Percentiles rank a stretch among this genome's conserved stretches.
Evolutionary conservation across 441 rosid species (phyloP).

Genomic region (Viola pubescens): DNA sequence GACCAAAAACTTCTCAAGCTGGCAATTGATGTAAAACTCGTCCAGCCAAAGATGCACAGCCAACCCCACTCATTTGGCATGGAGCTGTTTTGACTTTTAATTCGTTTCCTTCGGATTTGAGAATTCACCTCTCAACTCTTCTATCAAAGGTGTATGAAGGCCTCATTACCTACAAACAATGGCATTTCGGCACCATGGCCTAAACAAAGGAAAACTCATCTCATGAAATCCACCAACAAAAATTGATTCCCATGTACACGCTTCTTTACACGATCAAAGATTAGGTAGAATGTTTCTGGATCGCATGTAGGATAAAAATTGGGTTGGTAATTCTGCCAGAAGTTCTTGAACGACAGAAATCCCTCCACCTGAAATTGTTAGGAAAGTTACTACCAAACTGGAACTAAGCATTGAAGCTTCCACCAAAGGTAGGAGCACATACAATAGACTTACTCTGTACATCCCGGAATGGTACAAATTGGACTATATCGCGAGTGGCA

Average conservation of each 20-base stretch:
- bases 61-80: background rate
- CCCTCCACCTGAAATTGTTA: constrained; percentile 50
- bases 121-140: background rate
- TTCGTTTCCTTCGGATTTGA: background rate
- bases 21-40: background rate
- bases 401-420: background rate
- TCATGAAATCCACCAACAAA: constrained; percentile 16
- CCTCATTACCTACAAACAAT: constrained; percentile 3
- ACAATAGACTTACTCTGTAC: constrained; percentile 52
- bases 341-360: constrained; percentile 70
- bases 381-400: background rate
- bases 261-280: constrained; percentile 22
- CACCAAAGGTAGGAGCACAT: background rate
- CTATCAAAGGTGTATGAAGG: constrained; percentile 5
- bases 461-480: constrained; percentile 70
- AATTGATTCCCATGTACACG: constrained; percentile 26
- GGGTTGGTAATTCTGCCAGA: constrained; percentile 74
- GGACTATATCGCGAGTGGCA: constrained; percentile 87
- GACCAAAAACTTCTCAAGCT: constrained; percentile 4
- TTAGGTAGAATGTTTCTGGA: constrained; percentile 51
- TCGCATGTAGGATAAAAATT: constrained; percentile 71
- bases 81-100: background rate
- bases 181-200: constrained; percentile 9
- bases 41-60: constrained; percentile 6
- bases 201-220: constrained; percentile 12